Evolutionary conservation across 2,329 filamentous ascomycete genomes (phyloP), one percentile per base, ranked within the genome.

Genomic region (Botrytis sinoallii): DNA sequence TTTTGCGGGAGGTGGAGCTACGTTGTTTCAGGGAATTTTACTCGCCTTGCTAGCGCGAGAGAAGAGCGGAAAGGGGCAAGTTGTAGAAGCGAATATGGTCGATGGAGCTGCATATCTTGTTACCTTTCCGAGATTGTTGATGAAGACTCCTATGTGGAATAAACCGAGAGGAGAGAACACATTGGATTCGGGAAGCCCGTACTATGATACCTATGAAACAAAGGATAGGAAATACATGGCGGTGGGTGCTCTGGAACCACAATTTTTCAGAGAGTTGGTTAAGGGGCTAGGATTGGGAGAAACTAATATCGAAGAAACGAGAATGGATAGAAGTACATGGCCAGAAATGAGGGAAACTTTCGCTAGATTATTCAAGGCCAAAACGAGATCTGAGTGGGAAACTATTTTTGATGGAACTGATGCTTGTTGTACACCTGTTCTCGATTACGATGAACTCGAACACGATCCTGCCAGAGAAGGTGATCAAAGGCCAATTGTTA

Each of bases 51-150:
- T 97, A 16, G 86, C 89, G 22, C 85, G 94, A 48, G 84, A 86
- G 67, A 84, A 82, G 61, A 90, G 86, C 0, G 93, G 93, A 0
- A 84, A 84, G 3, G 95, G 95, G 0, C 95, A 98, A 83, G 91
- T 98, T 20, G 94, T 98, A 14, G 94, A 98, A 84, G 93, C 93
- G 25, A 98, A 97, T 82, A 98, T 98, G 95, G 95, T 98, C 20
- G 95, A 98, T 83, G 95, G 95, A 14, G 89, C 88, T 35, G 88
- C 90, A 52, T 95, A 95, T 82, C 84, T 98, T 40, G 91, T 91
- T 1, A 92, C 90, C 0, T 95, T 95, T 83, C 91, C 93, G 70
- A 86, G 95, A 48, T 84, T 97, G 75, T 85, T 86, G 42, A 85
- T 86, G 75, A 90, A 91, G 80, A 90, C 85, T 10, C 86, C 88